These are phyloP conservation scores for Vicia sativa DNA, from an alignment of 306 rosid genomes.

Conservation along the genomic window DNA sequence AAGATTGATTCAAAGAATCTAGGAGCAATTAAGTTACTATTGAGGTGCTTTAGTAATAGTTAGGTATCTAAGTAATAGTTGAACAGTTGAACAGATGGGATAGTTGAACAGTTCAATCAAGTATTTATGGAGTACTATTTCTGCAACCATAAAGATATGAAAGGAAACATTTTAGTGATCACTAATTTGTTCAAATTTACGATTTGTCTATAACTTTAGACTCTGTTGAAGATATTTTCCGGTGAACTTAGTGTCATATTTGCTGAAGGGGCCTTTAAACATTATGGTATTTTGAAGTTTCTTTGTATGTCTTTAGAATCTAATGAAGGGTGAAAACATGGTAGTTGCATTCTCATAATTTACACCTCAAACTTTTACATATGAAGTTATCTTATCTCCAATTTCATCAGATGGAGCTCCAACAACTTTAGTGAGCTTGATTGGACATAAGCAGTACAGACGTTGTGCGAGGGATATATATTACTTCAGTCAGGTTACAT, in stretches of 20 bases:
- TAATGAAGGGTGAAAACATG: slow-evolving; percentile 25
- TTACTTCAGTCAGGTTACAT: slow-evolving; percentile 85
- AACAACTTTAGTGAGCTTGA: slow-evolving; percentile 81
- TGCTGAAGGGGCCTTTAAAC: slow-evolving; percentile 13
- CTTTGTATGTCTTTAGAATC: slow-evolving; percentile 26
- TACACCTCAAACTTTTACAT: slow-evolving; percentile 20
- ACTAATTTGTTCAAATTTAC: slow-evolving; percentile 5
- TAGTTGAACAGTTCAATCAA: not conserved
- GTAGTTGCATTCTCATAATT: slow-evolving; percentile 17
- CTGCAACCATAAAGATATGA: not conserved
- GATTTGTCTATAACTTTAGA: slow-evolving; percentile 13
- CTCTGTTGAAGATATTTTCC: slow-evolving; percentile 21
- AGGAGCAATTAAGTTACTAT: too few relatives aligned
- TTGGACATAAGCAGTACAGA: slow-evolving; percentile 83
- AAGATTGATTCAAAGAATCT: too few relatives aligned
- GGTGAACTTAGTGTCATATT: slow-evolving; percentile 17
- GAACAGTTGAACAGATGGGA: not conserved
- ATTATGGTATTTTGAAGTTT: slow-evolving; percentile 4
- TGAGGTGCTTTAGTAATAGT: too few relatives aligned
- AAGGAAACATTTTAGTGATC: not conserved
- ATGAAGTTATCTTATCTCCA: slow-evolving; percentile 28
- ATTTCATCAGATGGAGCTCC: slow-evolving; percentile 87
- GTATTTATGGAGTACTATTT: not conserved
- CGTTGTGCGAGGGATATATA: slow-evolving; percentile 92
- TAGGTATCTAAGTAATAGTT: too few relatives aligned